phyloP scores from a whole-genome alignment of 106 monocot species.

The Triglochin maritima region DNA sequence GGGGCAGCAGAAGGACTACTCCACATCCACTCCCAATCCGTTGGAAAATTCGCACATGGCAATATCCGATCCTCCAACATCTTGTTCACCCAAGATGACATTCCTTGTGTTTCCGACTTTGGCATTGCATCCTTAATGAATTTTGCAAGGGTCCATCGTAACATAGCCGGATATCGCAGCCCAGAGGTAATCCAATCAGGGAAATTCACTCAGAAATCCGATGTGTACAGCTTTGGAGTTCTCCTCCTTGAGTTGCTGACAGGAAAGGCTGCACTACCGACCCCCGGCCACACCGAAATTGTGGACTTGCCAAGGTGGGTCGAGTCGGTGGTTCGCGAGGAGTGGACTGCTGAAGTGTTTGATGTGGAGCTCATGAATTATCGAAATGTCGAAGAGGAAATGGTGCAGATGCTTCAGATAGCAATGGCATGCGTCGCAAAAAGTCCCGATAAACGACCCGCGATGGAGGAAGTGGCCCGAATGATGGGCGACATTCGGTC shows the following conservation, averaged over 20 bases:
- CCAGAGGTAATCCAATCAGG: slow-evolving; percentile 60
- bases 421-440: slow-evolving; percentile 75
- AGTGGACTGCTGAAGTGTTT: slow-evolving; percentile 95
- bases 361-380: slow-evolving; percentile 61
- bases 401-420: slow-evolving; percentile 85
- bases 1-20: no score
- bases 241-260: slow-evolving; percentile 82
- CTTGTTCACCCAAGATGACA: slow-evolving; percentile 36
- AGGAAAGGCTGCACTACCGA: slow-evolving; percentile 60
- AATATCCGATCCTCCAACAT: slow-evolving; percentile 68
- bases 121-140: slow-evolving; percentile 55
- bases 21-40: slow-evolving; percentile 27
- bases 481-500: slow-evolving; percentile 58
- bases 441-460: slow-evolving; percentile 53
- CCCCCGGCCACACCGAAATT: slow-evolving; percentile 42
- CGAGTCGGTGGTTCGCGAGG: slow-evolving; percentile 74
- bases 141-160: slow-evolving; percentile 22
- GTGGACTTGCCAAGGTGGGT: slow-evolving; percentile 78
- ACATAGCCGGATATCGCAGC: slow-evolving; percentile 56
- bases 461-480: slow-evolving; percentile 50
- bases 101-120: slow-evolving; percentile 43
- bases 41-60: slow-evolving; percentile 61
- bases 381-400: slow-evolving; percentile 66
- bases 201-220: slow-evolving; percentile 65
- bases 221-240: slow-evolving; percentile 83